Evolutionary conservation across 202 grass and related monocot species (phyloP), one percentile per base, ranked within the genome.

Genomic region (Dendrocalamus latiflorus): DNA sequence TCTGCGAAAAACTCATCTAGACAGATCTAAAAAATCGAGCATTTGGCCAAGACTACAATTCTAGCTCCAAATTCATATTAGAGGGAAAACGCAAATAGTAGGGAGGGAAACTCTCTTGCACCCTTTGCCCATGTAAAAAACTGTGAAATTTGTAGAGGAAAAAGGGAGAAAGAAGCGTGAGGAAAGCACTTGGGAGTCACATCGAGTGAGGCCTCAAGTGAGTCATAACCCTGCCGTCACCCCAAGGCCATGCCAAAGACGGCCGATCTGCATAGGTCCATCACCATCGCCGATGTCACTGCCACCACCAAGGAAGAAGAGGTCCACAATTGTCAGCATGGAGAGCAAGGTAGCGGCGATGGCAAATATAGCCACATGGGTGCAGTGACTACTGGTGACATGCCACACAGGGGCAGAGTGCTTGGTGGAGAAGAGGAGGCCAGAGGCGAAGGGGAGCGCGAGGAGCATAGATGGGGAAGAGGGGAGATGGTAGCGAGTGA

Each of bases 311-410:
- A 83, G 49, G 65, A 91, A 78, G 70, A 83, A 64, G 77, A 92
- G 78, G 21, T 89, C 81, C 70, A 81, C 20, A n/a, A 93, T 66
- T 9, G 93, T 89, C 2, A 91, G 91, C 17, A 89, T 43, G 21
- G 83, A 88, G 72, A 98, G 93, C 58, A 95, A 83, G 6, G 80
- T 70, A 11, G 92, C 87, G 0, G 92, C 82, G n/a, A 98, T 69
- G 18, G 79, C 89, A 70, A 95, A 87, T 33, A 81, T 85, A 17
- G n/a, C n/a, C n/a, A n/a, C 81, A n/a, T 81, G 86, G 30, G 92
- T 93, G 43, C 50, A 80, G 49, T 85, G 89, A 39, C 79, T 85
- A 54, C 80, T 90, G 12, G 45, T 86, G 87, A 71, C 89, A 74
- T 66, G 89, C 60, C 85, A 89, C 53, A 44, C 62, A 20, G 84